These are phyloP conservation scores for Cutaneotrichosporon cavernicola DNA, from an alignment of 1,284 basidiomycete species.

Conservation along the genomic window DNA sequence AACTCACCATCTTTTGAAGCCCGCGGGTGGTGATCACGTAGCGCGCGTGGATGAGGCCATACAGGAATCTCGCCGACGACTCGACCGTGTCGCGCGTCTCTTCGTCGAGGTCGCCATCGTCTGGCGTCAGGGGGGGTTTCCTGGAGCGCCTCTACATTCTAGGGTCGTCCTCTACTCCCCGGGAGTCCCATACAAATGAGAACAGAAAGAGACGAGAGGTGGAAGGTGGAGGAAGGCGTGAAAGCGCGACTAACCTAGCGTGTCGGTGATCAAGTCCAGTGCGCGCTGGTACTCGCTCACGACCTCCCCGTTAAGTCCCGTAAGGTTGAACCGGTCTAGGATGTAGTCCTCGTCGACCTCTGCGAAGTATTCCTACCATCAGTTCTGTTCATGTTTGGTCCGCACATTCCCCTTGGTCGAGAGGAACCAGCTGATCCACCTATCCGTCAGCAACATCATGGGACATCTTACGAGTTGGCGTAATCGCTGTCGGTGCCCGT, in stretches of 20 bases:
- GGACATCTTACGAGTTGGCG: slow-evolving; percentile 48
- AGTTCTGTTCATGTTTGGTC: slow-evolving; percentile 12
- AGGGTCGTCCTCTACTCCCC: neutral
- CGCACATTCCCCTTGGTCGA: slow-evolving; percentile 63
- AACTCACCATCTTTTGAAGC: slow-evolving; percentile 87
- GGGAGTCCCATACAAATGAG: neutral
- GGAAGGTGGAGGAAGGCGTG: neutral
- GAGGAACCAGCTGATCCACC: slow-evolving; percentile 99
- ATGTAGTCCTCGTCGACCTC: slow-evolving; percentile 99
- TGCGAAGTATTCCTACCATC: slow-evolving; percentile 83
- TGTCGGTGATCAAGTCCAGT: slow-evolving; percentile 89
- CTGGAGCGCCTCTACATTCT: too few relatives aligned
- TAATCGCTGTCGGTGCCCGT: slow-evolving; percentile 55
- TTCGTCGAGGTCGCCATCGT: slow-evolving; percentile 57
- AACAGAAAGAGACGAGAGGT: neutral
- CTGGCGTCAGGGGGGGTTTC: slow-evolving; percentile 24
- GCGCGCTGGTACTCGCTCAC: slow-evolving; percentile 90
- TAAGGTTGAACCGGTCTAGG: slow-evolving; percentile 95
- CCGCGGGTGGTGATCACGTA: slow-evolving; percentile 95
- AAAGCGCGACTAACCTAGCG: slow-evolving; percentile 62
- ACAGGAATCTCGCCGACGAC: slow-evolving; percentile 82
- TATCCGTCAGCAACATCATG: slow-evolving; percentile 47
- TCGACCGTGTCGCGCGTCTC: slow-evolving; percentile 63
- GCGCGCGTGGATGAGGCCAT: slow-evolving; percentile 93
- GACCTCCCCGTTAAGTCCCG: slow-evolving; percentile 90